Conservation (phyloP, 148 eudicot species). For the Rhododendron williamsianum region DNA sequence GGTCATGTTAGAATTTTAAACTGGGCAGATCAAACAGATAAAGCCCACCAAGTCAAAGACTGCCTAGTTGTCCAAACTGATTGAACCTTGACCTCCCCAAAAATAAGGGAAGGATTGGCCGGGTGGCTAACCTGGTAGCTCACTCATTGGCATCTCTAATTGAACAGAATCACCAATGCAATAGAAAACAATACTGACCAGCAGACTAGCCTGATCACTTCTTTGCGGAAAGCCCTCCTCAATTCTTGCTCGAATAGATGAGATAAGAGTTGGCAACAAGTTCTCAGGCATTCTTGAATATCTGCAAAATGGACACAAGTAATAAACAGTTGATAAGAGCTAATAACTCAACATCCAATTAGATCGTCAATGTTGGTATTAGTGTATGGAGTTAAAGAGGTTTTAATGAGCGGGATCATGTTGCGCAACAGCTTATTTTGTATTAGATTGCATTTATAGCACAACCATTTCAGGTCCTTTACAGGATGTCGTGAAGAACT, state of each 20-base stretch:
- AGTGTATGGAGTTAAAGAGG: neutral
- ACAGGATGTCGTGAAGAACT: neutral
- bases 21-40: neutral
- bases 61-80: neutral
- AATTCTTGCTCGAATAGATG: constrained; percentile 57
- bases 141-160: neutral
- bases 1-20: neutral
- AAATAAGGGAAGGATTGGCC: constrained; percentile 3
- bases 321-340: neutral
- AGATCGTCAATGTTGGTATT: neutral
- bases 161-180: neutral
- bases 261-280: constrained; percentile 61
- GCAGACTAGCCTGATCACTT: constrained; percentile 63
- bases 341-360: neutral
- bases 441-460: neutral
- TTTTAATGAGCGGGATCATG: neutral
- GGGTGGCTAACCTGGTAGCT: neutral
- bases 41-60: neutral
- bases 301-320: constrained; percentile 30
- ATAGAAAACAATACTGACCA: constrained; percentile 47
- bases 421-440: neutral
- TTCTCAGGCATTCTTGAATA: constrained; percentile 90
- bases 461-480: neutral
- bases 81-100: neutral
- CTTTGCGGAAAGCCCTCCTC: constrained; percentile 57